These are phyloP conservation scores for Mycena leptocephala DNA, from an alignment of 768 basidiomycete species.

Conservation along the genomic window DNA sequence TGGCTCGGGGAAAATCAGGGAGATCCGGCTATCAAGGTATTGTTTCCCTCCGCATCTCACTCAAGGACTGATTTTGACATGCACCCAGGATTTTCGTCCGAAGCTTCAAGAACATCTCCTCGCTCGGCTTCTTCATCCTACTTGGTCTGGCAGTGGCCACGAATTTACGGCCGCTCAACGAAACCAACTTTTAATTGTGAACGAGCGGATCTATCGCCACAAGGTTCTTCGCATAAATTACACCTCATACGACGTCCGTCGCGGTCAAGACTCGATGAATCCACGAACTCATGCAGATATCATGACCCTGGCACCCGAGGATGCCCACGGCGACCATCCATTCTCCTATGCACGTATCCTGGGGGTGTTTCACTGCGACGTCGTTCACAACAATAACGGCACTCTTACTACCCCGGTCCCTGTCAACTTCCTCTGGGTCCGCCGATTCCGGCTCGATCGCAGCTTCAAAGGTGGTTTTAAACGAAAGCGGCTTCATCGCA, in stretches of 20 bases:
- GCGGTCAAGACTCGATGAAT: slow-evolving; percentile 58
- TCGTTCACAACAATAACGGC: slow-evolving; percentile 33
- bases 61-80: not conserved
- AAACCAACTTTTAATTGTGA: slow-evolving; percentile 15
- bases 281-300: slow-evolving; percentile 50
- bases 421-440: slow-evolving; percentile 61
- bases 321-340: slow-evolving; percentile 36
- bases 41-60: slow-evolving; percentile 6
- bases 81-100: slow-evolving; percentile 45
- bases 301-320: slow-evolving; percentile 43
- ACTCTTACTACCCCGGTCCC: slow-evolving; percentile 14
- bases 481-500: slow-evolving; percentile 46
- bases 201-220: slow-evolving; percentile 47
- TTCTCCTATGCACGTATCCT: slow-evolving; percentile 50
- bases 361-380: slow-evolving; percentile 47
- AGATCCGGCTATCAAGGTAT: slow-evolving; percentile 50
- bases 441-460: slow-evolving; percentile 52
- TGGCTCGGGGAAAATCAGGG: slow-evolving; percentile 14
- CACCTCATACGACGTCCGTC: slow-evolving; percentile 56
- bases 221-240: slow-evolving; percentile 39
- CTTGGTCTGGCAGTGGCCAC: slow-evolving; percentile 44
- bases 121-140: slow-evolving; percentile 38
- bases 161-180: slow-evolving; percentile 40
- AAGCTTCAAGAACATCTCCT: slow-evolving; percentile 50
- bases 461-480: slow-evolving; percentile 45